Conservation (phyloP, 75 land plant species). For the Selaginella moellendorffii region DNA sequence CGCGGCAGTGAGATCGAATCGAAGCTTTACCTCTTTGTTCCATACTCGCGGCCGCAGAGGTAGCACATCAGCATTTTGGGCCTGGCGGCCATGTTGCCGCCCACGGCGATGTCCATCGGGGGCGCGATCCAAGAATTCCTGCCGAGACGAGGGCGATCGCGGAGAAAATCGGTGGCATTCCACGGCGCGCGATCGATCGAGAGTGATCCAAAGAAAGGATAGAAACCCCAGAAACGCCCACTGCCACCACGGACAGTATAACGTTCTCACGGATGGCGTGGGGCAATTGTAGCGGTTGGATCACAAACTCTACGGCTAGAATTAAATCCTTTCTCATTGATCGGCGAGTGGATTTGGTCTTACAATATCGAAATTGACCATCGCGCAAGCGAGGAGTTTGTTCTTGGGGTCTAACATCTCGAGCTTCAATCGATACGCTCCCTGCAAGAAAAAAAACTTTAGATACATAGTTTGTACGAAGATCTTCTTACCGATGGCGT, state of each 20-base stretch:
- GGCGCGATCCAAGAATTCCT: no score
- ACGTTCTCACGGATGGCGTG: not conserved
- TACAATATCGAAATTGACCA: no score
- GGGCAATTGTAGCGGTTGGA: no score
- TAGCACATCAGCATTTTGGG: constrained; percentile 8
- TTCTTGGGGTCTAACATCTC: no score
- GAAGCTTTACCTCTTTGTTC: constrained; percentile 3
- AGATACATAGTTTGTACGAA: no score
- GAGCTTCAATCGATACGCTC: no score
- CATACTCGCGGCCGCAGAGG: constrained; percentile 9
- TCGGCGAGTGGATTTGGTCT: no score
- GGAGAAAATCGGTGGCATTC: not conserved
- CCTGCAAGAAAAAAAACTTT: no score
- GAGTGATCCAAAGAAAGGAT: not conserved
- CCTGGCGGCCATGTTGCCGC: not conserved
- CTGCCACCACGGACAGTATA: not conserved
- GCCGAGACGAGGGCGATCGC: not conserved
- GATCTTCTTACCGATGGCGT: no score
- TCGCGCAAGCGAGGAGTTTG: no score
- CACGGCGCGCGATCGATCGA: not conserved
- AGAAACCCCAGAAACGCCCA: not conserved
- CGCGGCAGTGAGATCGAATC: not conserved
- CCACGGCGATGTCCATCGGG: constrained; percentile 1
- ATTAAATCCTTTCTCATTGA: no score
- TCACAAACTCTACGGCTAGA: no score